phyloP scores from a whole-genome alignment of 2,329 filamentous ascomycete genomes.

The Fusarium humuli region DNA sequence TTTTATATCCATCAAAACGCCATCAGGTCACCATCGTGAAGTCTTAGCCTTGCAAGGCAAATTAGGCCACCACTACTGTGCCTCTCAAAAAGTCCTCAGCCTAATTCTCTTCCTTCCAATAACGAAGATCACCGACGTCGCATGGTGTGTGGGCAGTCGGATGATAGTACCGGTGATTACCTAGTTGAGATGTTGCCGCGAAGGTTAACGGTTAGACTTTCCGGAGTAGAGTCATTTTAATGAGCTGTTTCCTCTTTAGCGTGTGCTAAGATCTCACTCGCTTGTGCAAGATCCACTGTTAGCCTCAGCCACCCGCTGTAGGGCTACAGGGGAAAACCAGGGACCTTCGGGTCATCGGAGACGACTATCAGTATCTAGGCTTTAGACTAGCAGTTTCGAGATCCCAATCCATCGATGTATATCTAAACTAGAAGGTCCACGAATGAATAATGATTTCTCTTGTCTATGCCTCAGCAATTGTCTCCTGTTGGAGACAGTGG shows the following conservation, averaged over 20 bases:
- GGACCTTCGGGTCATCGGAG: too few species aligned
- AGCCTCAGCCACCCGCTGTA: neutral
- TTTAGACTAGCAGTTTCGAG: neutral
- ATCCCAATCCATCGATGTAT: too few species aligned
- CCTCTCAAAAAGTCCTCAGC: neutral
- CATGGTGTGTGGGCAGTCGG: neutral
- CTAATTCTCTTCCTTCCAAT: neutral
- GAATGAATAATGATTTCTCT: accelerated
- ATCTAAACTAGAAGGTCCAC: neutral
- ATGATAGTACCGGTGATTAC: neutral
- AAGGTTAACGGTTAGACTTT: neutral
- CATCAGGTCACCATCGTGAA: neutral
- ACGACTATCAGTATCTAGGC: neutral
- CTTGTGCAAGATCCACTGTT: neutral
- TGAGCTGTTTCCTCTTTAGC: neutral
- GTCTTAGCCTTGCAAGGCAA: neutral
- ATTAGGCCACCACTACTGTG: slow-evolving; percentile 1
- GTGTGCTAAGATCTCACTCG: neutral
- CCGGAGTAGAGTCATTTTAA: neutral
- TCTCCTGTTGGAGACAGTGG: too few species aligned
- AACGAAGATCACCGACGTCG: neutral
- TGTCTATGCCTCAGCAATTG: accelerated
- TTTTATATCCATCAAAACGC: slow-evolving; percentile 3
- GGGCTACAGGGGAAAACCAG: neutral
- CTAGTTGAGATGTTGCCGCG: neutral